Conservation (phyloP, 2,329 filamentous ascomycete species). For the Huntiella omanensis region DNA sequence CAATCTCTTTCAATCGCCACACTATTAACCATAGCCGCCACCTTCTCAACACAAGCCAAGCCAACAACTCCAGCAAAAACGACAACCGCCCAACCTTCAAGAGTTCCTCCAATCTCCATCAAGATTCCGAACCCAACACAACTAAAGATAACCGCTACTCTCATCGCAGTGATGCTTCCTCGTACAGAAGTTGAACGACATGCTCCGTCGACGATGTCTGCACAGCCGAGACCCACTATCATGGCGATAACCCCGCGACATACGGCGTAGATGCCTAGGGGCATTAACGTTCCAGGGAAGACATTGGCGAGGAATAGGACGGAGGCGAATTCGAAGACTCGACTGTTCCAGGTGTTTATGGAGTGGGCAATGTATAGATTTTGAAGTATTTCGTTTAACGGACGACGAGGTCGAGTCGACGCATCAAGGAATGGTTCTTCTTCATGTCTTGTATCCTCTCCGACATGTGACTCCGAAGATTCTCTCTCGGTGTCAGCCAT, state of each 20-base stretch:
- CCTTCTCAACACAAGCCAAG: constrained; percentile 50
- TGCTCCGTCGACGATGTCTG: constrained; percentile 36
- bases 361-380: constrained; percentile 39
- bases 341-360: constrained; percentile 45
- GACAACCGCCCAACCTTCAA: constrained; percentile 11
- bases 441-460: too few species aligned
- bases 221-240: constrained; percentile 37
- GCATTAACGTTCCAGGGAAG: constrained; percentile 41
- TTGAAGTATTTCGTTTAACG: neutral
- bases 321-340: constrained; percentile 43
- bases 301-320: constrained; percentile 38
- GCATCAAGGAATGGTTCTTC: too few species aligned
- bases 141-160: constrained; percentile 26
- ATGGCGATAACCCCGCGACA: constrained; percentile 38
- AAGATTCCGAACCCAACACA: constrained; percentile 27
- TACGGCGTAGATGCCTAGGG: constrained; percentile 51
- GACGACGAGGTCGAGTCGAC: too few species aligned
- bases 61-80: constrained; percentile 22
- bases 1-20: constrained; percentile 56
- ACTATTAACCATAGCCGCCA: constrained; percentile 43
- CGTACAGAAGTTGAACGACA: constrained; percentile 32
- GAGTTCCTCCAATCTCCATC: constrained; percentile 8
- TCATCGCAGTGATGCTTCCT: constrained; percentile 26
- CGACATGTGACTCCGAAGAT: too few species aligned
- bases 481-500: too few species aligned